A percentile compares a stretch with the other conserved stretches of the same genome.
These are phyloP conservation scores for Lunasporangiospora selenospora DNA, from an alignment of 192 early-diverging fungal species.

Conservation along the genomic window DNA sequence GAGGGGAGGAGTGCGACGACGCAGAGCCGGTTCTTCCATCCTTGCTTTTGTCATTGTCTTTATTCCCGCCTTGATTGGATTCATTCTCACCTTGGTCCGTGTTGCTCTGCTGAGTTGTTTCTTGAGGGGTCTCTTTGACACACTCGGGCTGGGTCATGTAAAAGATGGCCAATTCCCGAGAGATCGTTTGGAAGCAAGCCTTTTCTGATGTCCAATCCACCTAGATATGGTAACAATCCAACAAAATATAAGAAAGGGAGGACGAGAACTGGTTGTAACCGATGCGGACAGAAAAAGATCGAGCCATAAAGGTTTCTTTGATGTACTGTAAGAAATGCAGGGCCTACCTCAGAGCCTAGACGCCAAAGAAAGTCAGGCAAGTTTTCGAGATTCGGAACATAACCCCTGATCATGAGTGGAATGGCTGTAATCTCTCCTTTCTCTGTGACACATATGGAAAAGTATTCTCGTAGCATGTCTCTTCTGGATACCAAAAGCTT, in stretches of 20 bases:
- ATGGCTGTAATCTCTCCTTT: slow-evolving; percentile 69
- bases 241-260: not conserved
- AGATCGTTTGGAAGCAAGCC: slow-evolving; percentile 80
- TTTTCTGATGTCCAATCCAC: slow-evolving; percentile 89
- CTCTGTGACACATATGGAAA: slow-evolving; percentile 73
- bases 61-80: not conserved
- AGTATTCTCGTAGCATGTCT: slow-evolving; percentile 93
- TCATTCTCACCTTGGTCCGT: not conserved
- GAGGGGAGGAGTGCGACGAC: too few species aligned
- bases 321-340: not conserved
- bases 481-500: slow-evolving; percentile 56
- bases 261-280: not conserved
- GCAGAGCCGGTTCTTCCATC: slow-evolving; percentile 16
- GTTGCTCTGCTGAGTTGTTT: not conserved
- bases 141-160: slow-evolving; percentile 61
- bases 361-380: slow-evolving; percentile 85
- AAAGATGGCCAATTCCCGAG: slow-evolving; percentile 72
- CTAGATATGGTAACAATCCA: slow-evolving; percentile 18
- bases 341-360: slow-evolving; percentile 71
- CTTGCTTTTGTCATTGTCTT: not conserved
- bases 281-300: not conserved
- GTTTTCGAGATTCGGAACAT: slow-evolving; percentile 85
- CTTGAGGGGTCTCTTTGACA: slow-evolving; percentile 14
- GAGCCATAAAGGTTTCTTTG: too few species aligned
- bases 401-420: slow-evolving; percentile 84